phyloP scores from a whole-genome alignment of 495 filamentous ascomycete species.

The Talaromyces adpressus region DNA sequence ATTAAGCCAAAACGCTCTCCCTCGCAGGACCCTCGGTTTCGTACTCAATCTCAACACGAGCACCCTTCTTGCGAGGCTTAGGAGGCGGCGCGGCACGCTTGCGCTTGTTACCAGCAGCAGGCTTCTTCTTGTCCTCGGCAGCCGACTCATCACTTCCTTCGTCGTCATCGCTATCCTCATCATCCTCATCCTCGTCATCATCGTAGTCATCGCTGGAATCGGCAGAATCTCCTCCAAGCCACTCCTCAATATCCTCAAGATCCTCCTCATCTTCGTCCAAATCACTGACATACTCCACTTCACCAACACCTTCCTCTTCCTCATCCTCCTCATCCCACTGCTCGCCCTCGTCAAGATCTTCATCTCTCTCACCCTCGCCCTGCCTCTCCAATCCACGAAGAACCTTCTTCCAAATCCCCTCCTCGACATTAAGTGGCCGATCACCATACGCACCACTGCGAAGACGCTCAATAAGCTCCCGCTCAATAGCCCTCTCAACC shows the following conservation, averaged over 20 bases:
- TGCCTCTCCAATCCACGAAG: conserved; percentile 79
- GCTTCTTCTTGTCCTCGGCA: conserved; percentile 39
- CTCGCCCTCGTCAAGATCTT: conserved; percentile 87
- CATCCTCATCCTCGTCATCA: conserved; percentile 41
- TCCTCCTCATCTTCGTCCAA: conserved; percentile 57
- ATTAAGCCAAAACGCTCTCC: conserved; percentile 39
- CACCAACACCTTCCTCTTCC: conserved; percentile 66
- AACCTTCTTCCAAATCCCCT: conserved; percentile 96
- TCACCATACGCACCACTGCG: conserved; percentile 93
- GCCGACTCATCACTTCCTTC: conserved; percentile 36
- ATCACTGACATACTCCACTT: conserved; percentile 81
- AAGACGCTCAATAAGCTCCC: conserved; percentile 87
- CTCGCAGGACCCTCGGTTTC: conserved; percentile 52
- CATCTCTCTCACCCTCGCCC: conserved; percentile 77
- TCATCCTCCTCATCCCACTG: conserved; percentile 59
- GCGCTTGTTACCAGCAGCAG: conserved; percentile 55
- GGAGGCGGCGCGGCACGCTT: conserved; percentile 53
- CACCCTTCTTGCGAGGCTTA: conserved; percentile 61
- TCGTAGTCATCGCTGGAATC: conserved; percentile 46
- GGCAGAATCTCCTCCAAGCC: conserved; percentile 57
- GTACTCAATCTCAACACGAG: conserved; percentile 64
- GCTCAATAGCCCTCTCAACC: conserved; percentile 91
- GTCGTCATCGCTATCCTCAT: conserved; percentile 42
- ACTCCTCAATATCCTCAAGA: conserved; percentile 67
- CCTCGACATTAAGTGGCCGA: conserved; percentile 86